These are phyloP conservation scores for Rhizopogon roseolus DNA, from an alignment of 768 basidiomycete species.

Conservation along the genomic window DNA sequence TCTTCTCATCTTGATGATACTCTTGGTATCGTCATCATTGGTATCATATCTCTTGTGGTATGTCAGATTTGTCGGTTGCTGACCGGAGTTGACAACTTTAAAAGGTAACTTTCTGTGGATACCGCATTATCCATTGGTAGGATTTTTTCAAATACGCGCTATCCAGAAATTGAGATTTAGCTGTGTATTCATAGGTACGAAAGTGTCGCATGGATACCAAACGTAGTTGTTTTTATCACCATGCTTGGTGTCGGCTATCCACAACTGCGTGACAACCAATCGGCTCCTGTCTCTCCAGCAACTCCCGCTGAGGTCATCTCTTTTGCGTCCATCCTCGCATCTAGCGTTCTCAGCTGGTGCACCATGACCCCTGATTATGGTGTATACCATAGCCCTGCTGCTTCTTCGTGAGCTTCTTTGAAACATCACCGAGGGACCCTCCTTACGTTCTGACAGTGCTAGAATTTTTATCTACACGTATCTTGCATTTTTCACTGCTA, in stretches of 20 bases:
- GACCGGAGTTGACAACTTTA: background rate
- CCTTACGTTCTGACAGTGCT: slow-evolving; percentile 16
- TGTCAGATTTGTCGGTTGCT: slow-evolving; percentile 1
- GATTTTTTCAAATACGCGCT: slow-evolving; percentile 2
- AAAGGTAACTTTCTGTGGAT: slow-evolving; percentile 61
- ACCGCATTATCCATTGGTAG: slow-evolving; percentile 55
- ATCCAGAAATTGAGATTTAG: background rate
- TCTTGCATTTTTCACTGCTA: slow-evolving; percentile 37
- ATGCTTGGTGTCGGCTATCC: slow-evolving; percentile 67
- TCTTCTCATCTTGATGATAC: slow-evolving; percentile 25
- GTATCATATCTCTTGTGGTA: slow-evolving; percentile 26
- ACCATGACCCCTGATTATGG: slow-evolving; percentile 44
- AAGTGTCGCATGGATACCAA: slow-evolving; percentile 72
- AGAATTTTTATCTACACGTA: slow-evolving; percentile 44
- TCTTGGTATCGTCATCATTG: slow-evolving; percentile 28
- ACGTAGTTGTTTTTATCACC: slow-evolving; percentile 61
- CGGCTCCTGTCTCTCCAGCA: slow-evolving; percentile 30
- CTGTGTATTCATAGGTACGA: slow-evolving; percentile 52
- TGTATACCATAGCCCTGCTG: slow-evolving; percentile 46
- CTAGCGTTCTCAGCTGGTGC: slow-evolving; percentile 41
- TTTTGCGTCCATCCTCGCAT: slow-evolving; percentile 39
- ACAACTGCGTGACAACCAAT: slow-evolving; percentile 43
- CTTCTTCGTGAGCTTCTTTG: slow-evolving; percentile 44
- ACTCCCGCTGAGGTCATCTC: slow-evolving; percentile 33
- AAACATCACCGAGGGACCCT: background rate